phyloP scores from a whole-genome alignment of 2,329 filamentous ascomycete genomes.

The Colletotrichum theobromicola region DNA sequence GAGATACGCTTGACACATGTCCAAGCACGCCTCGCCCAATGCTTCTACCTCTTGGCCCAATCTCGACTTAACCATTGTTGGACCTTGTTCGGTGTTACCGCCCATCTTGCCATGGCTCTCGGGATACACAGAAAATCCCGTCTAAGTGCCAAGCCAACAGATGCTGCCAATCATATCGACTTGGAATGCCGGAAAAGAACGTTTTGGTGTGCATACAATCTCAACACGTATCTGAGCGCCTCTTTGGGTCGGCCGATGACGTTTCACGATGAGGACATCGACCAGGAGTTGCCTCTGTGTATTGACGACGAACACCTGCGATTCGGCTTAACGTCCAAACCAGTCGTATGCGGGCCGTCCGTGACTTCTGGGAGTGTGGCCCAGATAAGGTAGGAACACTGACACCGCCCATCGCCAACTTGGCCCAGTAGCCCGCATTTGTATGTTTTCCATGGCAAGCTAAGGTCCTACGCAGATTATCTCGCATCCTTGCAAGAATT shows the following conservation, averaged over 20 bases:
- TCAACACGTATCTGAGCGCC: constrained; percentile 69
- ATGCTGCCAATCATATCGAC: constrained; percentile 31
- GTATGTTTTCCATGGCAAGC: not conserved
- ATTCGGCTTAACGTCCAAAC: constrained; percentile 13
- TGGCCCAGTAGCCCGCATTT: not conserved
- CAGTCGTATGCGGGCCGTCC: constrained; percentile 10
- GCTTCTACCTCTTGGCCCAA: constrained; percentile 46
- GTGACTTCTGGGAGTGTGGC: constrained; percentile 38
- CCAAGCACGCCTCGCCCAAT: constrained; percentile 45
- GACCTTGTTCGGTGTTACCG: constrained; percentile 47
- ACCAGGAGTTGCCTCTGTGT: constrained; percentile 60
- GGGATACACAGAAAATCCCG: constrained; percentile 22
- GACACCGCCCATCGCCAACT: fast-evolving
- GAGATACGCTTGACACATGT: constrained; percentile 40
- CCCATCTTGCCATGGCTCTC: constrained; percentile 40
- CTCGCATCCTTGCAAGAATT: constrained; percentile 38
- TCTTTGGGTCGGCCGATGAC: constrained; percentile 65
- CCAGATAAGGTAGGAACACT: constrained; percentile 37
- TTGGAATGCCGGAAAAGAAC: constrained; percentile 45
- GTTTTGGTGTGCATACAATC: constrained; percentile 69
- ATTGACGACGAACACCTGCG: constrained; percentile 52
- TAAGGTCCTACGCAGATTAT: constrained; percentile 26
- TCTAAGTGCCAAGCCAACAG: not conserved
- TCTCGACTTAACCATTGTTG: constrained; percentile 53
- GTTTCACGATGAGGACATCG: constrained; percentile 69